A percentile compares a stretch with the other conserved stretches of the same genome.
Conservation (phyloP, 148 eudicot species). For the Pharnaceum exiguum region DNA sequence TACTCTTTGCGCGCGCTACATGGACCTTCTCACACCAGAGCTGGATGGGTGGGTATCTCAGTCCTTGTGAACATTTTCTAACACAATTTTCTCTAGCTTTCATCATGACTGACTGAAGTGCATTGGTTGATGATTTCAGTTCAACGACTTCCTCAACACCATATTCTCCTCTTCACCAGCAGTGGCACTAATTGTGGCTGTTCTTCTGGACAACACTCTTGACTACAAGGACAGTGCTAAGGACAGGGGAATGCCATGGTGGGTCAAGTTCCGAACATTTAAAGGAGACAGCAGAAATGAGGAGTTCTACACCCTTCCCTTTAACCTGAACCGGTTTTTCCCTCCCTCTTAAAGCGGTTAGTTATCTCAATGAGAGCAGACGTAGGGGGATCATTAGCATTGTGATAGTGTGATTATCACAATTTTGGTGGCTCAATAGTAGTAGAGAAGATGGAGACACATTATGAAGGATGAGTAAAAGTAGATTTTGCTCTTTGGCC, state of each 20-base stretch:
- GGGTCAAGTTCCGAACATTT: constrained; percentile 90
- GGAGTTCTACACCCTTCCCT: constrained; percentile 94
- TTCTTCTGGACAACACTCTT: constrained; percentile 91
- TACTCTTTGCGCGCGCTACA: constrained; percentile 68
- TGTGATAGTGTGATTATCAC: constrained; percentile 25
- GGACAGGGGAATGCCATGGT: constrained; percentile 99
- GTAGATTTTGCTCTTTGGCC: constrained; percentile 27
- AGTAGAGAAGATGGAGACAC: not conserved
- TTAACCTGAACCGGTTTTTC: constrained; percentile 89
- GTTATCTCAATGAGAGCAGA: constrained; percentile 1
- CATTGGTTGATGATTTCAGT: constrained; percentile 46
- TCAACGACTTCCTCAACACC: constrained; percentile 88
- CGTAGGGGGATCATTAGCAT: not conserved
- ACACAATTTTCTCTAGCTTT: not conserved
- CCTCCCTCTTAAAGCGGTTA: constrained; percentile 66
- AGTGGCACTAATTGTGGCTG: constrained; percentile 75
- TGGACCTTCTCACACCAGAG: constrained; percentile 88
- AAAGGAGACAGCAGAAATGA: constrained; percentile 94
- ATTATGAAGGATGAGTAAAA: constrained; percentile 21
- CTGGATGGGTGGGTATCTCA: constrained; percentile 76
- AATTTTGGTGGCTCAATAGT: constrained; percentile 26
- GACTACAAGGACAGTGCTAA: constrained; percentile 84
- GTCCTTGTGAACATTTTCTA: not conserved
- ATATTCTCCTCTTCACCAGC: constrained; percentile 87
- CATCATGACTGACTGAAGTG: not conserved